Evolutionary conservation across 306 rosid genomes (phyloP), one percentile per base, ranked within the genome.

Genomic region (Sicyos baderoa): DNA sequence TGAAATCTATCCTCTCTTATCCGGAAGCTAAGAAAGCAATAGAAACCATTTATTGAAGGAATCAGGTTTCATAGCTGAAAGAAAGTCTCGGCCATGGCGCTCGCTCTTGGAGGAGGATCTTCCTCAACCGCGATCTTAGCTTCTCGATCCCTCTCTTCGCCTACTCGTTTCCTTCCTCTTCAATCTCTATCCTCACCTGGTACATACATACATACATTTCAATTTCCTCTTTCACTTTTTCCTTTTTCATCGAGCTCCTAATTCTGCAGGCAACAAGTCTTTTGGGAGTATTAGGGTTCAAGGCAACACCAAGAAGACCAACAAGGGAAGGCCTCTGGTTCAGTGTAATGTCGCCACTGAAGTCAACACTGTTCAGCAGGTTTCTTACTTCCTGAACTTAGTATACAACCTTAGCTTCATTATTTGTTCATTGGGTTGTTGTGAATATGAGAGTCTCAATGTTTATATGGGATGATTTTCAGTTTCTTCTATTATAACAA

Each of bases 331-430:
- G 80, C 77, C 93, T 80, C 88, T 54, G 68, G 83, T 86, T 61
- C 81, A 63, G 7, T 72, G 86, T 42, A 89, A 77, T 82, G 96
- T 92, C 84, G 89, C 95, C 64, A 85, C 98, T 78, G 93, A 88
- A 80, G 80, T 92, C 25, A 86, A 80, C 93, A 70, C 95, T 65
- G 81, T 82, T 1, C 87, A 82, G 63, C 86, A 87, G 98, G 98
- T 87, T 27, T 42, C 59, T 23, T 23, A 15, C 8, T 54, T 14
- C 71, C 6, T 1, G 11, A 37, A 40, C 69, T 27, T 5, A 2
- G 65, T 59, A 59, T 62, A 61, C 23, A 16, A 61, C 16, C 27
- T 61, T n/a, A 61, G 25, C 27, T 61, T n/a, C n/a, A n/a, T n/a
- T n/a, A n/a, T n/a, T n/a, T n/a, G n/a, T n/a, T n/a, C n/a, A n/a